These are phyloP conservation scores for Jatropha multifida DNA, from an alignment of 441 rosid genomes.

Conservation along the genomic window DNA sequence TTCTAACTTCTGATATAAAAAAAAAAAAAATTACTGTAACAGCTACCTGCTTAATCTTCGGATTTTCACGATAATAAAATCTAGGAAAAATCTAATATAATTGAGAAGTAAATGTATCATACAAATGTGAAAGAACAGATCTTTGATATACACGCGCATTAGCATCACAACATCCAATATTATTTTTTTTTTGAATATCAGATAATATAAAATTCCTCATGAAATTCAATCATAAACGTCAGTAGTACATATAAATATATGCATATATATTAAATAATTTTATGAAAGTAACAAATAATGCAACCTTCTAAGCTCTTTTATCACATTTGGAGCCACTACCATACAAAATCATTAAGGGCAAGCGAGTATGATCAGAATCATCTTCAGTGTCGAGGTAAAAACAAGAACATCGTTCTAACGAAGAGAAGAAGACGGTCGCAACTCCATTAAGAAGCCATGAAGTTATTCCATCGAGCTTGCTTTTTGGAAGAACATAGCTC, in stretches of 20 bases:
- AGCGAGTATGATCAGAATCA: constrained; percentile 17
- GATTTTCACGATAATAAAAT: no score
- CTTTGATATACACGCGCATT: no score
- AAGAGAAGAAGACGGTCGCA: constrained; percentile 45
- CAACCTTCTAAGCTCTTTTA: background rate
- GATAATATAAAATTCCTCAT: no score
- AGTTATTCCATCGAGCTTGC: constrained; percentile 34
- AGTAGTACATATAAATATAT: no score
- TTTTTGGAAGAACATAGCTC: constrained; percentile 19
- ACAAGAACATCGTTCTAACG: constrained; percentile 50
- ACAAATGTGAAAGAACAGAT: no score
- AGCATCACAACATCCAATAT: background rate
- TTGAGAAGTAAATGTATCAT: no score
- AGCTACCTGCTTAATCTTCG: no score
- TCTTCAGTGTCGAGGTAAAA: constrained; percentile 45
- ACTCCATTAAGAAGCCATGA: constrained; percentile 44
- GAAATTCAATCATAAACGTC: no score
- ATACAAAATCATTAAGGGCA: background rate
- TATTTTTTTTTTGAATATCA: background rate
- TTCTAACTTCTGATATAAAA: no score
- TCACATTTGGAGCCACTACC: background rate
- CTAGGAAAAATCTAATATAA: no score
- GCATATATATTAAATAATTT: no score
- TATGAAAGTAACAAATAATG: background rate
- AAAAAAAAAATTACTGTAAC: no score